A percentile compares a stretch with the other conserved stretches of the same genome.
Evolutionary conservation across 2,329 filamentous ascomycete genomes (phyloP).

Genomic region (Arthroderma sp.): DNA sequence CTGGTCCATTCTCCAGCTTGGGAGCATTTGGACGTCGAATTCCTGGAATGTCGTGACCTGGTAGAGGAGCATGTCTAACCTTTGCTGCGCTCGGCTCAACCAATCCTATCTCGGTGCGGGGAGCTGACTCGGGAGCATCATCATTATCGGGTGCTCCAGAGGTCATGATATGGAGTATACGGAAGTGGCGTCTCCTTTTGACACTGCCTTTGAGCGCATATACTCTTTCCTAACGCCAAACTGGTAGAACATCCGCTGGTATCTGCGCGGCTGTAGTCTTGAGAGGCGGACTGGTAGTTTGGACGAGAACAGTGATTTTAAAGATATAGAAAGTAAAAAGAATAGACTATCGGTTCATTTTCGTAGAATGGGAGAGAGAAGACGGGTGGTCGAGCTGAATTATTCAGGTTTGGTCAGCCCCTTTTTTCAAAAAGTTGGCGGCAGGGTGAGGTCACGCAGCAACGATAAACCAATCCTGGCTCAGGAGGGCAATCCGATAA

Average conservation of each 20-base stretch:
- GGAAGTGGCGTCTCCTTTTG: not conserved
- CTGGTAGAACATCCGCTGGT: slow-evolving; percentile 1
- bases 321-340: not conserved
- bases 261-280: too few relatives aligned
- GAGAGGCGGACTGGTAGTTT: not conserved
- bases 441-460: too few relatives aligned
- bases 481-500: too few relatives aligned
- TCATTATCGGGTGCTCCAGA: not conserved
- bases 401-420: too few relatives aligned
- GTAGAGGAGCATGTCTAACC: not conserved
- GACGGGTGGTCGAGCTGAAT: too few relatives aligned
- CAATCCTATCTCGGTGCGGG: not conserved
- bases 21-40: not conserved
- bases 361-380: too few relatives aligned
- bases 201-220: not conserved
- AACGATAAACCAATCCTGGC: too few relatives aligned
- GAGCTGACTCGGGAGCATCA: not conserved
- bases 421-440: too few relatives aligned
- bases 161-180: not conserved
- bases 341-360: too few relatives aligned
- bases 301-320: not conserved
- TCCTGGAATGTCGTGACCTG: not conserved
- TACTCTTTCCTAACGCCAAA: not conserved
- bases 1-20: not conserved
- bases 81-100: not conserved